These are phyloP conservation scores for Kondoa malvinella DNA, from an alignment of 768 basidiomycete genomes.

Conservation along the genomic window DNA sequence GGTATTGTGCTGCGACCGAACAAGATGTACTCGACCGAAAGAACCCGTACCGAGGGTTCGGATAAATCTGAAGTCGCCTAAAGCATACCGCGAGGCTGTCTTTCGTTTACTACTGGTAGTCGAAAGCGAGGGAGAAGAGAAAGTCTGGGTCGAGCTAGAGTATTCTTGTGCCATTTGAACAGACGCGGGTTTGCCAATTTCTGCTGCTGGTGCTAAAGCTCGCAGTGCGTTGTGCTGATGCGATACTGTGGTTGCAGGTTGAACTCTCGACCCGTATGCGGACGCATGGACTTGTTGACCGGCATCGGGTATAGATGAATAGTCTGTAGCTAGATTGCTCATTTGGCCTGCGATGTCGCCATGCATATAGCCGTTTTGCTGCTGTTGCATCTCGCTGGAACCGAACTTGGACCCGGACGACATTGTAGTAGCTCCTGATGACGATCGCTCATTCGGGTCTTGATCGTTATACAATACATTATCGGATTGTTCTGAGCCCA, in stretches of 20 bases:
- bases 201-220: neutral
- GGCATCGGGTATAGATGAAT: too few species aligned
- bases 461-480: neutral
- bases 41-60: slow-evolving; percentile 62
- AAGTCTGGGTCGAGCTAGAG: slow-evolving; percentile 2
- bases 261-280: too few species aligned
- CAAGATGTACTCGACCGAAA: slow-evolving; percentile 83
- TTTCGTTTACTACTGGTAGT: slow-evolving; percentile 22
- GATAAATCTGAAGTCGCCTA: slow-evolving; percentile 27
- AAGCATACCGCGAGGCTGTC: slow-evolving; percentile 26
- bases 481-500: neutral
- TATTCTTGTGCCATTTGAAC: neutral
- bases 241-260: too few species aligned
- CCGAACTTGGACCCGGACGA: neutral
- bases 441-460: neutral
- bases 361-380: too few species aligned
- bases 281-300: too few species aligned
- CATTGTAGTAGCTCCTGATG: neutral
- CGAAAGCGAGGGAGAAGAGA: slow-evolving; percentile 23
- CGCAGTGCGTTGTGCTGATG: too few species aligned
- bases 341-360: too few species aligned
- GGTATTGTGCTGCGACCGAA: slow-evolving; percentile 40
- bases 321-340: too few species aligned
- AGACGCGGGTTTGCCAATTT: neutral
- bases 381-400: neutral